Base-by-base conservation (phyloP, 2,329 filamentous ascomycete species). In the Colletotrichum acutatum region DNA sequence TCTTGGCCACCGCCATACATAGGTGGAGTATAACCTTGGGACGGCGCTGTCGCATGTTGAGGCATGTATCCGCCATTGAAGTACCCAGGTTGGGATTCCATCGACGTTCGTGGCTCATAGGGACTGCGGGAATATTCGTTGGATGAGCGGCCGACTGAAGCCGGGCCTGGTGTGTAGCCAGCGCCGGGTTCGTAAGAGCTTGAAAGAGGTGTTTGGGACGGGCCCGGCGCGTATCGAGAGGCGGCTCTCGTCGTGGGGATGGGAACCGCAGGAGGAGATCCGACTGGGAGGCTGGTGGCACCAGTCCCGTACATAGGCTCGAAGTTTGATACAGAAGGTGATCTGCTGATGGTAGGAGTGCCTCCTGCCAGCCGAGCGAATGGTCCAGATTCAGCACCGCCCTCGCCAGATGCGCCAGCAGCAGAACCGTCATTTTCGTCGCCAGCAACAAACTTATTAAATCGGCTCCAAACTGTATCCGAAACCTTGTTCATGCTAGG, bases 401-500 rank as follows among this genome's bases (percentile, higher is more conserved):
- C 86, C 57, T 90, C 90, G 66, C 87, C 88, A 5, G 85, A 86
- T 14, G 90, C 86, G 9, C 86, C 90, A 66, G 88, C 88, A 0
- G 89, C 90, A 11, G 86, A 86, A 42, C 87, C 86, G 64, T 95
- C 93, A 65, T 90, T 90, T 67, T 98, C 96, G 72, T 98, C 96
- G 16, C 97, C 97, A 64, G 94, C 92, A 74, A 99, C 95, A 79
- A 99, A 99, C 78, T 95, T 98, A 83, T 95, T 98, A 84, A 99
- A 98, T 72, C 93, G 95, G 75, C 92, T 95, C 89, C 95, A 95
- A 80, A 98, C 91, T 42, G 93, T 95, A 74, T 93, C 95, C 2
- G 95, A 97, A 0, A 98, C 95, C 83, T 97, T 98, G 82, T 97
- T 95, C 90, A 98, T 97, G 81, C 91, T 98, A 7, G 96, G 95